Evolutionary conservation across 805 yeast genomes (phyloP), one percentile per base, ranked within the genome.

Genomic region (Cyberlindnera saturnus): DNA sequence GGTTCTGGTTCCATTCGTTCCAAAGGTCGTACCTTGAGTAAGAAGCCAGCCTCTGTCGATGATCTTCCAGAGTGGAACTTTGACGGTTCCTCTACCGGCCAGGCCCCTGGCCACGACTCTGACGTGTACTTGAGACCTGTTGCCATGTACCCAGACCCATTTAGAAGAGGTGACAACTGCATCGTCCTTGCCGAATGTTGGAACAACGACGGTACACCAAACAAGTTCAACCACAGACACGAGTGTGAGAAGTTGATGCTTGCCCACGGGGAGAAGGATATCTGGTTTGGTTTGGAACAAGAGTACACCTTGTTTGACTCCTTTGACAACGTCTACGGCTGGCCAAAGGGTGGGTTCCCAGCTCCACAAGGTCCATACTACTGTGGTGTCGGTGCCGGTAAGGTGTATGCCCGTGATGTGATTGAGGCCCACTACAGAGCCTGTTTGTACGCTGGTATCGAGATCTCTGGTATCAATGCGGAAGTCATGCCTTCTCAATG

Each of bases 401-500:
- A 88, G 75, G 99, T 91, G 52, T 87, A 83, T 68, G 96, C 97
- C 63, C 82, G 99, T 75, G 99, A 93, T 66, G 89, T 91, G 45
- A 89, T 93, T 59, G 99, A 91, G 77, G 98, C 99, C 47, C 99
- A 91, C 76, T 93, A 93, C 85, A 83, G 93, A 69, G 99, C 99
- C 50, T 90, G 97, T 75, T 75, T 91, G 52, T 84, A 86, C 66
- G 83, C 98, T 52, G 98, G 98, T 63, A 68, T 91, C 59, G 73
- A 76, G 64, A 82, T 91, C 56, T 84, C 96, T 42, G 99, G 99
- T 75, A 90, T 93, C 68, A 91, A 93, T 69, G 99, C 98, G 59
- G 99, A 91, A 77, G 99, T 91, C 53, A 93, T 91, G 98, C 99
- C 99, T 48, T 89, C 97, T 48, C 99, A 91, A 78, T 91, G 99